phyloP scores from a whole-genome alignment of 129 eudicot species.

The Centrapalus pauciflorus region DNA sequence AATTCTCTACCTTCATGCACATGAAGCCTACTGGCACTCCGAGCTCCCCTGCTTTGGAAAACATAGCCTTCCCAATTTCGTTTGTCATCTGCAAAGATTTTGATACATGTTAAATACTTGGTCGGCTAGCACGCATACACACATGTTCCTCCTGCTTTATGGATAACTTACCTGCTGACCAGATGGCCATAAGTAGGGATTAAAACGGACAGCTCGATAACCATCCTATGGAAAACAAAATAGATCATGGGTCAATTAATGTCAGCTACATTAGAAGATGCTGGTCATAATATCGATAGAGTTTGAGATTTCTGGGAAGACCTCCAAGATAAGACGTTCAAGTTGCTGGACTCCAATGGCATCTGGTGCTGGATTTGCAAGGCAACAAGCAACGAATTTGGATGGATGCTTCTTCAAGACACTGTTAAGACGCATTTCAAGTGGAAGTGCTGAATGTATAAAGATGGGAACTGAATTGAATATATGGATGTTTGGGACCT shows the following conservation, averaged over 20 bases:
- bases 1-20: slow-evolving; percentile 67
- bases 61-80: slow-evolving; percentile 71
- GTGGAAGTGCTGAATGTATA: background rate
- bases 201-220: slow-evolving; percentile 87
- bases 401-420: slow-evolving; percentile 71
- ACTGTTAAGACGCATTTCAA: slow-evolving; percentile 39
- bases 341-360: slow-evolving; percentile 70
- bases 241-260: slow-evolving; percentile 4
- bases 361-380: slow-evolving; percentile 93
- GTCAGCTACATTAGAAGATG: background rate
- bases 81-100: slow-evolving; percentile 67
- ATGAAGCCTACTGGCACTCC: slow-evolving; percentile 84
- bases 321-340: slow-evolving; percentile 61
- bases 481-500: slow-evolving; percentile 21
- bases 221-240: slow-evolving; percentile 47
- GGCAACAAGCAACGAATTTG: slow-evolving; percentile 85
- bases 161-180: slow-evolving; percentile 56
- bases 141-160: background rate
- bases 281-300: background rate
- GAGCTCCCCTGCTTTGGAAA: slow-evolving; percentile 79
- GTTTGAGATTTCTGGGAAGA: slow-evolving; percentile 6
- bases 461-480: background rate
- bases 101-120: background rate
- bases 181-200: slow-evolving; percentile 90
- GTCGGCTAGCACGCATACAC: too few species aligned